Evolutionary conservation across 805 yeast species (phyloP), one percentile per base, ranked within the genome.

Genomic region (Pichia eremophila): DNA sequence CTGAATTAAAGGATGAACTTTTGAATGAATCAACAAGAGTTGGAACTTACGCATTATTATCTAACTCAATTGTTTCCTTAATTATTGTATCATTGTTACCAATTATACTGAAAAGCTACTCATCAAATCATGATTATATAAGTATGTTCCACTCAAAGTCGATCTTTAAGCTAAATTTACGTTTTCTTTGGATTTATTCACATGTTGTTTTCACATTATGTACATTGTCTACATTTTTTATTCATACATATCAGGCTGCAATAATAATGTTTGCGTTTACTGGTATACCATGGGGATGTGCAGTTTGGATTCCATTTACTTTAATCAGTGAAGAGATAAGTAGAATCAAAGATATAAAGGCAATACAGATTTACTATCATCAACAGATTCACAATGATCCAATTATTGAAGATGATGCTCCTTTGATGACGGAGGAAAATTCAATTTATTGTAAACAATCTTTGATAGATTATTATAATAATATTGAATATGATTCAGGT

Each of bases 301-400:
- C 83, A 0, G 67, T 78, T 17, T 80, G 85, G 85, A 79, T 81
- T 3, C 85, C 85, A 8, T 80, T 78, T 59, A 79, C 78, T 1
- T 56, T 80, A 37, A 77, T 80, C 11, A 74, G 82, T 34, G 81
- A 77, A 54, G 82, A 77, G 51, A 67, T 76, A 17, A 67, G 79
- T 31, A 61, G 79, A 46, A 73, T 77, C 31, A 75, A 73, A 51
- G 77, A 72, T 52, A 66, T 72, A 29, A 74, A 73, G 48, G 63
- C 70, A 0, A 48, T 59, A 18, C 58, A 61, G 45, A 57, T 61
- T 17, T 53, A 40, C 37, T 52, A 54, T 35, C 46, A 51, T 36
- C 59, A 52, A 28, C 46, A 46, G n/a, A 17, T 19, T 6, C 50
- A 45, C 2, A 46, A 46, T 17, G 44, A 27, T 15, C 19, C 28